Conservation (phyloP, 1,139 yeast genomes). For the Geotrichum phurueaensis region DNA sequence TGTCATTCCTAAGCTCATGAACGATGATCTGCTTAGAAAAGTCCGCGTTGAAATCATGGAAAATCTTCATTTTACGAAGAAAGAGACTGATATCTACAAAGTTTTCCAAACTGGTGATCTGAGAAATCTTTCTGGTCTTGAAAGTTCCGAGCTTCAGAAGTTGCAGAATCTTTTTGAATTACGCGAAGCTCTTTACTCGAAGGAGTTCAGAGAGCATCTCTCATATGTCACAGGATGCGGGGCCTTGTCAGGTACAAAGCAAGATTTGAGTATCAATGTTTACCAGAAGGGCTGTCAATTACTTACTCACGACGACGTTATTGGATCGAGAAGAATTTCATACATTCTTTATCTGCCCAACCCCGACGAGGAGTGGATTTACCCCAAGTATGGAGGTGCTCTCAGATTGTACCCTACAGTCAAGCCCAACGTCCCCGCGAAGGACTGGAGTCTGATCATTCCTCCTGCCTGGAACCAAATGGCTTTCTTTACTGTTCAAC, state of each 20-base stretch:
- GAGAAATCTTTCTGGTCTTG: slow-evolving; percentile 83
- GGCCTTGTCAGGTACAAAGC: slow-evolving; percentile 76
- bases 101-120: slow-evolving; percentile 93
- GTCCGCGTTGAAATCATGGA: slow-evolving; percentile 80
- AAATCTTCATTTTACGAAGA: slow-evolving; percentile 83
- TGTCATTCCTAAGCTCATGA: slow-evolving; percentile 61
- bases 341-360: slow-evolving; percentile 89
- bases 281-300: slow-evolving; percentile 92
- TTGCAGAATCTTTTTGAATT: slow-evolving; percentile 70
- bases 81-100: slow-evolving; percentile 95
- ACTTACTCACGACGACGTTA: slow-evolving; percentile 94
- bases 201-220: slow-evolving; percentile 75
- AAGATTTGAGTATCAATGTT: slow-evolving; percentile 88
- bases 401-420: slow-evolving; percentile 80
- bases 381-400: slow-evolving; percentile 82
- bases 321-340: slow-evolving; percentile 89
- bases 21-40: slow-evolving; percentile 66
- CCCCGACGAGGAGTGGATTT: slow-evolving; percentile 81
- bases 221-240: slow-evolving; percentile 85
- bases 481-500: slow-evolving; percentile 92
- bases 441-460: slow-evolving; percentile 63
- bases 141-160: slow-evolving; percentile 65
- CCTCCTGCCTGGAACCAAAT: slow-evolving; percentile 94
- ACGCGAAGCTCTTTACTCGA: slow-evolving; percentile 81
- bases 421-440: slow-evolving; percentile 80